Percentiles rank a stretch among this genome's conserved stretches.
phyloP scores from a whole-genome alignment of 257 asterid species.

The Lithospermum erythrorhizon region DNA sequence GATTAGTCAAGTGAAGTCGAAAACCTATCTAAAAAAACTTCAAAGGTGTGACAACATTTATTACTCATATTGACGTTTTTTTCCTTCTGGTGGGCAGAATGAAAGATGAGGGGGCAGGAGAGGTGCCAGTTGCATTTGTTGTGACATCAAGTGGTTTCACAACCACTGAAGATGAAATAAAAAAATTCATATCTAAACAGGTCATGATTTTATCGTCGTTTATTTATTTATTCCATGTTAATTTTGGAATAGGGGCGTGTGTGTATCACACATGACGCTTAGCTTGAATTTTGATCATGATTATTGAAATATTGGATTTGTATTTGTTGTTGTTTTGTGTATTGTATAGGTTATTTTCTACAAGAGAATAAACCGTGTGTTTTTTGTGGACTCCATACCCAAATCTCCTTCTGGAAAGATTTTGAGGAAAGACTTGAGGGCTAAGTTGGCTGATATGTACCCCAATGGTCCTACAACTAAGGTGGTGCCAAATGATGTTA shows the following conservation, averaged over 20 bases:
- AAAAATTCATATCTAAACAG: slow-evolving; percentile 16
- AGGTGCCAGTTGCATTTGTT: slow-evolving; percentile 22
- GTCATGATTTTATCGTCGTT: background rate
- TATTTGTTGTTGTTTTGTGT: background rate
- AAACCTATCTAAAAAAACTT: no score
- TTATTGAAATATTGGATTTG: background rate
- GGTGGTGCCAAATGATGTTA: background rate
- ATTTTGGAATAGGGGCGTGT: no score
- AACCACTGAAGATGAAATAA: slow-evolving; percentile 13
- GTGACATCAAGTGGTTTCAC: slow-evolving; percentile 5
- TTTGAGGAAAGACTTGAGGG: slow-evolving; percentile 14
- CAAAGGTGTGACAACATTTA: no score
- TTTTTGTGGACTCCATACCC: slow-evolving; percentile 9
- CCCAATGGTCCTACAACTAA: background rate
- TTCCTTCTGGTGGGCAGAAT: background rate
- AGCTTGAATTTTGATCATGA: no score
- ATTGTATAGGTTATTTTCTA: slow-evolving; percentile 8
- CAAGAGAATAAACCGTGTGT: slow-evolving; percentile 10
- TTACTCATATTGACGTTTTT: no score
- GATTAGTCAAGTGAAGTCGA: no score
- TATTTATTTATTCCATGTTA: background rate
- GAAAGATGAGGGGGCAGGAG: slow-evolving; percentile 25
- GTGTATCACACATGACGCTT: no score
- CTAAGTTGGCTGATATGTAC: slow-evolving; percentile 1
- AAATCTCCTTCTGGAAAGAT: slow-evolving; percentile 11